A percentile compares a stretch with the other conserved stretches of the same genome.
phyloP scores from a whole-genome alignment of 2,329 filamentous ascomycete species.

The Cylindrodendrum hubeiense region DNA sequence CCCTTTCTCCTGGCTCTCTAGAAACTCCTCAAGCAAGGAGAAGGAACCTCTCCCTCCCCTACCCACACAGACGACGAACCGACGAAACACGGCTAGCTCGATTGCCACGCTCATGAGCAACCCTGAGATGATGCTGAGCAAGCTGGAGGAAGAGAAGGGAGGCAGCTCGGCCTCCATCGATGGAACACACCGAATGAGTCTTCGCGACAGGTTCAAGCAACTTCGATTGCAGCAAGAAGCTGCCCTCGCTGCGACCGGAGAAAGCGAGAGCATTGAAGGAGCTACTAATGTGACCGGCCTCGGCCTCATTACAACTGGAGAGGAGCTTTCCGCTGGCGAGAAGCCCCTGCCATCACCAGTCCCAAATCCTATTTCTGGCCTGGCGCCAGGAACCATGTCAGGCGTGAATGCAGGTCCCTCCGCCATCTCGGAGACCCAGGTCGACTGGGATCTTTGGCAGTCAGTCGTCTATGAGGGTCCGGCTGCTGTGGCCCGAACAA shows the following conservation, averaged over 20 bases:
- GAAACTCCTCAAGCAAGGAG: conserved; percentile 69
- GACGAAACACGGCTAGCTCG: conserved; percentile 83
- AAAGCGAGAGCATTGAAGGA: conserved; percentile 62
- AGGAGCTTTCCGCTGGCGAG: conserved; percentile 45
- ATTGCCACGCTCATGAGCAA: conserved; percentile 84
- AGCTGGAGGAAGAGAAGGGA: conserved; percentile 79
- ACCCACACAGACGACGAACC: conserved; percentile 60
- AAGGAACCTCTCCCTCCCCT: conserved; percentile 67
- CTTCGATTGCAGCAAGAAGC: conserved; percentile 81
- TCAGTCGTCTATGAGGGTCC: conserved; percentile 95
- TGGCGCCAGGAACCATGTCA: conserved; percentile 88
- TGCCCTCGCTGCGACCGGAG: conserved; percentile 63
- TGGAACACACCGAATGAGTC: conserved; percentile 68
- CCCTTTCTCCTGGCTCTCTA: conserved; percentile 87
- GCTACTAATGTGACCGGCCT: conserved; percentile 35
- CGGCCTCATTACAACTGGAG: conserved; percentile 36
- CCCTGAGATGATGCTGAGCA: conserved; percentile 81
- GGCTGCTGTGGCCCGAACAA: conserved; percentile 86
- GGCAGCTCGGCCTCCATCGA: conserved; percentile 58
- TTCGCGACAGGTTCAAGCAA: conserved; percentile 84
- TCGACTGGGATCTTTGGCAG: conserved; percentile 99
- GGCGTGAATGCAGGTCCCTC: conserved; percentile 84
- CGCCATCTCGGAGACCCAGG: conserved; percentile 76
- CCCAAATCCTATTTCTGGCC: conserved; percentile 74
- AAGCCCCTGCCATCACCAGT: conserved; percentile 61